phyloP scores from a whole-genome alignment of 805 yeast species.

The Candida boleticola region DNA sequence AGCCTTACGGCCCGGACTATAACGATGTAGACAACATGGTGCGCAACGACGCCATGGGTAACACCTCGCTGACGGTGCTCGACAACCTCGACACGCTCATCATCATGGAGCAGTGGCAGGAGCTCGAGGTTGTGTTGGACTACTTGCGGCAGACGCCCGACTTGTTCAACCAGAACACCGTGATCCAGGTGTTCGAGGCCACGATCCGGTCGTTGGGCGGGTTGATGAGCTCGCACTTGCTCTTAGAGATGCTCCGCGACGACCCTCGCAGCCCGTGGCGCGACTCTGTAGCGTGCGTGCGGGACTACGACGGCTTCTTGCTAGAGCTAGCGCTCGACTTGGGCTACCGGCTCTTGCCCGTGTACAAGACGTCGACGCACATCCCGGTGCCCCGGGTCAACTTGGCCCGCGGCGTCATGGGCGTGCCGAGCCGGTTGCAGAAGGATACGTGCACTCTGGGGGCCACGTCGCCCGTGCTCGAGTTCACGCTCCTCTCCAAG shows the following conservation, averaged over 20 bases:
- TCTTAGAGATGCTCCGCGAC: slow-evolving; percentile 15
- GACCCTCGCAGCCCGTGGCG: neutral
- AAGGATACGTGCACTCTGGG: slow-evolving; percentile 85
- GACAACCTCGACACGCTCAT: slow-evolving; percentile 81
- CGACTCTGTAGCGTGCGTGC: neutral
- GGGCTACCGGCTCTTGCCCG: slow-evolving; percentile 67
- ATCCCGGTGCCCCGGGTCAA: slow-evolving; percentile 83
- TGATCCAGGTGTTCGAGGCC: slow-evolving; percentile 85
- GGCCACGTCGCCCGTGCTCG: slow-evolving; percentile 79
- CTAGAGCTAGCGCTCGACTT: slow-evolving; percentile 69
- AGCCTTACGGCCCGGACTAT: slow-evolving; percentile 63
- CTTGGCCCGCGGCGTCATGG: slow-evolving; percentile 49
- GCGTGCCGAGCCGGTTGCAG: slow-evolving; percentile 43
- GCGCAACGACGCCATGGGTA: slow-evolving; percentile 83
- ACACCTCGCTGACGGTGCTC: slow-evolving; percentile 71
- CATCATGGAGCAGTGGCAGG: slow-evolving; percentile 60
- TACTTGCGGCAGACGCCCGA: slow-evolving; percentile 39
- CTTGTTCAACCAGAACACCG: slow-evolving; percentile 60
- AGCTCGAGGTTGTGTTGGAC: slow-evolving; percentile 38
- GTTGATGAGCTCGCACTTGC: slow-evolving; percentile 69
- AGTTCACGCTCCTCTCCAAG: slow-evolving; percentile 70
- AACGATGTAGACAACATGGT: slow-evolving; percentile 51
- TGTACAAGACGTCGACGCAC: slow-evolving; percentile 61
- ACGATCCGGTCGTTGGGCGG: slow-evolving; percentile 84
- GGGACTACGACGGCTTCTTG: slow-evolving; percentile 68